These are phyloP conservation scores for Yamagishiella unicocca DNA, from an alignment of 139 green algal genomes.

Conservation along the genomic window DNA sequence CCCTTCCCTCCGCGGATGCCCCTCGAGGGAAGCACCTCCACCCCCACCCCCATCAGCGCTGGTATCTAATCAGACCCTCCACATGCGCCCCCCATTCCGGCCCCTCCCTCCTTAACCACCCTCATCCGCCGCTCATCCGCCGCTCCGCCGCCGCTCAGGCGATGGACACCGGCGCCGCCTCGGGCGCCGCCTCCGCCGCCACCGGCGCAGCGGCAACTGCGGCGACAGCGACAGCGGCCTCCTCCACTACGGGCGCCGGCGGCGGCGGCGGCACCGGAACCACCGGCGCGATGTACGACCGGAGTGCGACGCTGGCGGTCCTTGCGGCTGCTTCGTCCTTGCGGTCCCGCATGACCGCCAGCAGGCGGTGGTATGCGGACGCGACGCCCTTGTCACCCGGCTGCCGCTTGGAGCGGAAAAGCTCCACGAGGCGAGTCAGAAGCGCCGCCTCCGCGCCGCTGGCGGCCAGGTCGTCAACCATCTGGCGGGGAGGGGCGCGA, in stretches of 20 bases:
- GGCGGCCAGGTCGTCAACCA: not conserved
- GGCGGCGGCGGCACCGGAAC: not conserved
- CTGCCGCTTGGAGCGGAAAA: slow-evolving; percentile 13
- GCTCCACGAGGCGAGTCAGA: not conserved
- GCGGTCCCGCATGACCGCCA: not conserved
- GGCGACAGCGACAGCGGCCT: not conserved
- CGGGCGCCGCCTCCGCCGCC: not conserved
- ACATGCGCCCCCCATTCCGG: no score
- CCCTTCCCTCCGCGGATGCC: no score
- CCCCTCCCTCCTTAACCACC: no score
- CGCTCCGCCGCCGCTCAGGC: no score
- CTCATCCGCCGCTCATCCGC: no score
- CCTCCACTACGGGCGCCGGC: not conserved
- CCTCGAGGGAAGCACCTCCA: no score
- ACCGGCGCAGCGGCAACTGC: not conserved
- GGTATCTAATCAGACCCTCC: no score
- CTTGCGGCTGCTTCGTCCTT: slow-evolving; percentile 19
- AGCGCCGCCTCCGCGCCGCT: not conserved
- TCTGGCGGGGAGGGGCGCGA: not conserved
- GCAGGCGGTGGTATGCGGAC: slow-evolving; percentile 18
- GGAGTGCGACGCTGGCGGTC: not conserved
- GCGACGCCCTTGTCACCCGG: slow-evolving; percentile 22
- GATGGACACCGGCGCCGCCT: not conserved
- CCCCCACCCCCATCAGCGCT: no score
- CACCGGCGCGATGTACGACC: slow-evolving; percentile 5